Evolutionary conservation across 192 early-diverging fungal genomes (phyloP).

Genomic region (Backusella mclennaniae): DNA sequence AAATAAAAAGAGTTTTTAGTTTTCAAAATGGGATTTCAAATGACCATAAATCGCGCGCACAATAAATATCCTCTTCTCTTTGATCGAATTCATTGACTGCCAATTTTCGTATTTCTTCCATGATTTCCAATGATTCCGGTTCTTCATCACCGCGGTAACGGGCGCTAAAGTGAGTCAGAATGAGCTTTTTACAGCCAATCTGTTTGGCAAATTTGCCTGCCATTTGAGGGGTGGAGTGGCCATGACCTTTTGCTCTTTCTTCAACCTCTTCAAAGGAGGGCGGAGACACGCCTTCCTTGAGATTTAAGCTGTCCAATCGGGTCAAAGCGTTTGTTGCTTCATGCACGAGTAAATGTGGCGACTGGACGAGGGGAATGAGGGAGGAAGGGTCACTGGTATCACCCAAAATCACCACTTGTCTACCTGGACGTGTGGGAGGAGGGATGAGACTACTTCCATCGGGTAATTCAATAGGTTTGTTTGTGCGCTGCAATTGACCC

Average conservation of each 20-base stretch:
- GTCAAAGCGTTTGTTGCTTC: constrained; percentile 57
- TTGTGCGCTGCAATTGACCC: constrained; percentile 40
- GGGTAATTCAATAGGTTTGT: constrained; percentile 39
- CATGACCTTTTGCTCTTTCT: constrained; percentile 39
- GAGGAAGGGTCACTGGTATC: constrained; percentile 49
- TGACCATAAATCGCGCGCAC: constrained; percentile 37
- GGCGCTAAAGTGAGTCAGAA: constrained; percentile 56
- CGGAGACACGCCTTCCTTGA: not conserved
- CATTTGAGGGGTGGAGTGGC: constrained; percentile 60
- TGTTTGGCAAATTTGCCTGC: constrained; percentile 45
- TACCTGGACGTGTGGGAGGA: constrained; percentile 32
- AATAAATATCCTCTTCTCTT: constrained; percentile 28
- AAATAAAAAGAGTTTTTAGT: not conserved
- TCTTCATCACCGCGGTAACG: constrained; percentile 52
- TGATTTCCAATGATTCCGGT: constrained; percentile 37
- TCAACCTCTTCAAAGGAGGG: constrained; percentile 36
- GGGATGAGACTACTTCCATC: constrained; percentile 41
- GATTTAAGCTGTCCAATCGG: constrained; percentile 23
- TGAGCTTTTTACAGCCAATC: constrained; percentile 37
- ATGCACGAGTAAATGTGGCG: constrained; percentile 46
- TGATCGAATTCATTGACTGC: constrained; percentile 44
- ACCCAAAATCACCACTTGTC: constrained; percentile 53
- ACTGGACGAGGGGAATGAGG: constrained; percentile 13
- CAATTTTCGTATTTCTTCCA: constrained; percentile 51
- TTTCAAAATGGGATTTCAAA: constrained; percentile 21